Evolutionary conservation across 176 grass and related monocot genomes (phyloP).

Genomic region (Dendrocalamus sinicus): DNA sequence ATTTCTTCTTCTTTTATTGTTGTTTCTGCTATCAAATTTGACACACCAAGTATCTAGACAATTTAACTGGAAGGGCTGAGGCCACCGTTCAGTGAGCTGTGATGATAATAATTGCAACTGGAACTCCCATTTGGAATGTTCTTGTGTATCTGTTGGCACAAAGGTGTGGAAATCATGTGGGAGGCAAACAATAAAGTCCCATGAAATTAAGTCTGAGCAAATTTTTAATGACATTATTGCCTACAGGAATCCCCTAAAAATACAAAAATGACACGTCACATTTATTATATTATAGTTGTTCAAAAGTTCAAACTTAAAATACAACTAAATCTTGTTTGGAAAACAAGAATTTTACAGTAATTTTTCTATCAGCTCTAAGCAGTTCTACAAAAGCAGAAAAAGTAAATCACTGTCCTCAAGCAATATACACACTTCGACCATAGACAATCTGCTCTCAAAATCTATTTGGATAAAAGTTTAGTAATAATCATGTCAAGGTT

Average conservation of each 20-base stretch:
- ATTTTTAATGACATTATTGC: neutral
- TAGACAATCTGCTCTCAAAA: neutral
- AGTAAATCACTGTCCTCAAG: neutral
- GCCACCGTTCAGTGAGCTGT: neutral
- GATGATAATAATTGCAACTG: neutral
- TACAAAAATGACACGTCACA: neutral
- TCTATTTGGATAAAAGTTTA: neutral
- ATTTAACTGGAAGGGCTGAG: neutral
- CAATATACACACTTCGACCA: neutral
- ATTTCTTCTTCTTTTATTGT: neutral
- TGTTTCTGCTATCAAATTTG: neutral
- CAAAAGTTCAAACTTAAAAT: neutral
- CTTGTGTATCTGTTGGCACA: neutral
- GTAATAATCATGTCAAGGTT: too few relatives aligned
- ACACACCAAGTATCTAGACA: neutral
- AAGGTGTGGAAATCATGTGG: neutral
- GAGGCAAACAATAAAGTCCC: neutral
- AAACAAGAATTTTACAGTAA: neutral
- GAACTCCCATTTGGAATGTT: neutral
- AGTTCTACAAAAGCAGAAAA: neutral
- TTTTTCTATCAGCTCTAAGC: neutral
- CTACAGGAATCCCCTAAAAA: neutral
- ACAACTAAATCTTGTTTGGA: neutral
- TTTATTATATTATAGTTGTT: neutral
- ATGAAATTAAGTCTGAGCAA: neutral